phyloP scores from a whole-genome alignment of 73 alveolate genomes.

The Paramecium primaurelia region DNA sequence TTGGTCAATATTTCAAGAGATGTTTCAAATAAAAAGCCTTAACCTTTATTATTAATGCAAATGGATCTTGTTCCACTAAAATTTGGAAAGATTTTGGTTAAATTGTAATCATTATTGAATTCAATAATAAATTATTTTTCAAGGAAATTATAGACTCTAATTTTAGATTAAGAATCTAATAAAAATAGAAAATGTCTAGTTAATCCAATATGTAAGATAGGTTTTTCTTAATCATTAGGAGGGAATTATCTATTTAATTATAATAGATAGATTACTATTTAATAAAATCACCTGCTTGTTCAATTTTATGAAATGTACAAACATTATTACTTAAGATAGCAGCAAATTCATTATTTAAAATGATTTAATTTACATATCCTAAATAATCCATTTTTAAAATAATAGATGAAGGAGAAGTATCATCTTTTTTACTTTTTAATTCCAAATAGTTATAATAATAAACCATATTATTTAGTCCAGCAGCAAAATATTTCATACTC shows the following conservation, averaged over 20 bases:
- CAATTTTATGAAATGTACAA: slow-evolving; percentile 82
- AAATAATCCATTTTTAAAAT: slow-evolving; percentile 80
- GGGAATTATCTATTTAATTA: slow-evolving; percentile 73
- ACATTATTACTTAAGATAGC: slow-evolving; percentile 90
- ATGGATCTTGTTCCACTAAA: slow-evolving; percentile 87
- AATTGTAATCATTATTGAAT: slow-evolving; percentile 77
- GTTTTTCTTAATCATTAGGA: slow-evolving; percentile 84
- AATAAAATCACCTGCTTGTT: slow-evolving; percentile 58
- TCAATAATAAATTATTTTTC: slow-evolving; percentile 85
- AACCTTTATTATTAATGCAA: slow-evolving; percentile 91
- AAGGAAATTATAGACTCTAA: slow-evolving; percentile 81
- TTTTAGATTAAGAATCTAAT: slow-evolving; percentile 83
- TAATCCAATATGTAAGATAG: slow-evolving; percentile 81
- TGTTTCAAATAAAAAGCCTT: slow-evolving; percentile 95
- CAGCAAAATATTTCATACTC: slow-evolving; percentile 85
- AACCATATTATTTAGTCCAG: slow-evolving; percentile 76
- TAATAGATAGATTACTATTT: not conserved
- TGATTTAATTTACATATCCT: slow-evolving; percentile 79
- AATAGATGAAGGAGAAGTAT: too few relatives aligned
- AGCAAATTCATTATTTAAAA: slow-evolving; percentile 87
- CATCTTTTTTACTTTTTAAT: slow-evolving; percentile 21
- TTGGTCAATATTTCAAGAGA: slow-evolving; percentile 80
- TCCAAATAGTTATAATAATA: slow-evolving; percentile 85
- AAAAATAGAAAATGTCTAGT: slow-evolving; percentile 84
- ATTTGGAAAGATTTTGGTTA: slow-evolving; percentile 59